Conservation (phyloP, 306 rosid genomes). For the Arachis hypogaea region DNA sequence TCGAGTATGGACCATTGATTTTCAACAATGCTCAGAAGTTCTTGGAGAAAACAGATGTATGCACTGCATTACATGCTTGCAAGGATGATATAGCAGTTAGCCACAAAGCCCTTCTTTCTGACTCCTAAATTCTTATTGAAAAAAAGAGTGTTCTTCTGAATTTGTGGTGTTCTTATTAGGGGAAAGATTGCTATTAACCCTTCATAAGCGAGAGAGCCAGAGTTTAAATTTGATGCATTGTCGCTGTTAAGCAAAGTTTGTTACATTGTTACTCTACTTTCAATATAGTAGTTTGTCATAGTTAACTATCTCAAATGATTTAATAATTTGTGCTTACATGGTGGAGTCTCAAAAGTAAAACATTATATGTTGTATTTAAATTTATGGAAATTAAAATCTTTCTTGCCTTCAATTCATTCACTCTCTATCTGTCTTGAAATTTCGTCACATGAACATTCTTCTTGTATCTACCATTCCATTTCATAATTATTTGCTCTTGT, state of each 20-base stretch:
- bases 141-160: background rate
- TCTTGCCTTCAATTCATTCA: background rate
- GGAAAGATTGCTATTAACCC: background rate
- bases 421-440: background rate
- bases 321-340: background rate
- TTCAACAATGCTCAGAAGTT: slow-evolving; percentile 72
- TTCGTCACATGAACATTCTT: background rate
- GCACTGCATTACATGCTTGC: slow-evolving; percentile 76
- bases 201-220: background rate
- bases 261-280: background rate
- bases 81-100: slow-evolving; percentile 22
- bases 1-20: slow-evolving; percentile 71
- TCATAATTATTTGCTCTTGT: background rate
- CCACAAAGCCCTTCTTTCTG: slow-evolving; percentile 40
- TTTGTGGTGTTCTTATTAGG: slow-evolving; percentile 20
- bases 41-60: slow-evolving; percentile 69
- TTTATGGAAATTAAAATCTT: background rate
- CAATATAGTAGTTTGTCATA: slow-evolving; percentile 14
- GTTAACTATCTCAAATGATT: background rate
- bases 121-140: slow-evolving; percentile 34
- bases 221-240: slow-evolving; percentile 8
- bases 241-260: background rate
- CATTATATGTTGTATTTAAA: slow-evolving; percentile 5
- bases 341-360: background rate
- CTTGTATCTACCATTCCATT: background rate